Percentiles rank a stretch among this genome's conserved stretches.
These are phyloP conservation scores for Colletotrichum spinosum DNA, from an alignment of 2,329 filamentous ascomycete genomes.

Conservation along the genomic window DNA sequence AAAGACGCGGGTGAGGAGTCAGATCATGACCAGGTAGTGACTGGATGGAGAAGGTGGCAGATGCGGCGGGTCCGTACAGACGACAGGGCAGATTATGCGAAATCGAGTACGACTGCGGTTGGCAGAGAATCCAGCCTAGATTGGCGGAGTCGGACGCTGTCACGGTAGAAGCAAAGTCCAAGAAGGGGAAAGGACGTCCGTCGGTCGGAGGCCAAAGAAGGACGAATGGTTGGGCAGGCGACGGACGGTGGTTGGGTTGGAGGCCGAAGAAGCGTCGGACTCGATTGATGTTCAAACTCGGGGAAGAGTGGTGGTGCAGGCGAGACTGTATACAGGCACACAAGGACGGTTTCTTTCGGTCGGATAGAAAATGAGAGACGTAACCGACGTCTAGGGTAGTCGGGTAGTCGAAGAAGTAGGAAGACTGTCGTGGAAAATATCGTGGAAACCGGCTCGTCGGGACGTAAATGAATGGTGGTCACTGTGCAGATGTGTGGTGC, in stretches of 20 bases:
- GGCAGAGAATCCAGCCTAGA: neutral
- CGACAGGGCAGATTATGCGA: slow-evolving; percentile 24
- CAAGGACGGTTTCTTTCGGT: neutral
- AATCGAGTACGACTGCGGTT: too few species aligned
- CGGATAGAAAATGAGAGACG: neutral
- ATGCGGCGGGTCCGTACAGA: slow-evolving; percentile 25
- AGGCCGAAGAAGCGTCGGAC: slow-evolving; percentile 31
- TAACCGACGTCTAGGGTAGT: too few species aligned
- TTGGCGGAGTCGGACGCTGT: neutral
- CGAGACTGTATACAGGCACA: too few species aligned
- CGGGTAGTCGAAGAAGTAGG: neutral
- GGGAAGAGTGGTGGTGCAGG: too few species aligned
- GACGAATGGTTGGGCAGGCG: slow-evolving; percentile 12
- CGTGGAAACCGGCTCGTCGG: neutral
- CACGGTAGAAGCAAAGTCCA: slow-evolving; percentile 6
- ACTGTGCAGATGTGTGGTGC: neutral
- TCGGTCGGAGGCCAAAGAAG: slow-evolving; percentile 26
- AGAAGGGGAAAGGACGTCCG: slow-evolving; percentile 28
- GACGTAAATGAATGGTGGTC: neutral
- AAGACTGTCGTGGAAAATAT: neutral
- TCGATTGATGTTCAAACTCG: neutral
- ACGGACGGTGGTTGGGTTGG: slow-evolving; percentile 9
- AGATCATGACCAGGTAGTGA: slow-evolving; percentile 3
- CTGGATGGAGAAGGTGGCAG: slow-evolving; percentile 11
- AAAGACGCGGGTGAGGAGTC: slow-evolving; percentile 8